phyloP scores from a whole-genome alignment of 257 asterid genomes.

The Solanum raphanifolium region DNA sequence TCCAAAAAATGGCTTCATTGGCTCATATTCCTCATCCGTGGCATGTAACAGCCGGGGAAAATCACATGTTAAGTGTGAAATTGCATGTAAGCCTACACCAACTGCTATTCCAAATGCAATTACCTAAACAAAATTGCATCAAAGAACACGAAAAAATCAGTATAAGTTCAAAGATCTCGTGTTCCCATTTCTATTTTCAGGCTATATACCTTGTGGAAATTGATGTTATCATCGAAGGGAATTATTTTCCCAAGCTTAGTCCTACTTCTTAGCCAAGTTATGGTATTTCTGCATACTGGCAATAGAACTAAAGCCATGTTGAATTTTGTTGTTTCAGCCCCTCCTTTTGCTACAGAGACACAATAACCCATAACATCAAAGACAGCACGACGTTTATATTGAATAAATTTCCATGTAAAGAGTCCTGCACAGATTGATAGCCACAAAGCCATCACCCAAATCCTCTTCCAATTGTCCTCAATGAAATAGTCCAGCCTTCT shows the following conservation, averaged over 20 bases:
- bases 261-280: slow-evolving; percentile 16
- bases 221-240: slow-evolving; percentile 16
- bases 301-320: slow-evolving; percentile 18
- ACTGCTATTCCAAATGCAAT: slow-evolving; percentile 9
- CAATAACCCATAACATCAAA: slow-evolving; percentile 13
- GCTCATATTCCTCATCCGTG: slow-evolving; percentile 15
- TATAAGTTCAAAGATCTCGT: background rate
- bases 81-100: slow-evolving; percentile 13
- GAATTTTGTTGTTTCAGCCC: slow-evolving; percentile 11
- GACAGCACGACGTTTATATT: slow-evolving; percentile 2
- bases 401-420: slow-evolving; percentile 8
- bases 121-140: background rate
- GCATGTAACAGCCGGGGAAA: slow-evolving; percentile 12
- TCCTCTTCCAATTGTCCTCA: slow-evolving; percentile 13
- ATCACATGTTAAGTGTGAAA: slow-evolving; percentile 14
- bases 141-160: background rate
- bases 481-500: slow-evolving; percentile 7
- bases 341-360: slow-evolving; percentile 13
- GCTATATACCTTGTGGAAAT: slow-evolving; percentile 12
- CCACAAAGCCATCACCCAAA: slow-evolving; percentile 15
- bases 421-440: slow-evolving; percentile 10
- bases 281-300: slow-evolving; percentile 15
- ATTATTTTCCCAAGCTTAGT: slow-evolving; percentile 7
- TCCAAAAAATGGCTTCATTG: slow-evolving; percentile 18
- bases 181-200: background rate